phyloP scores from a whole-genome alignment of 768 basidiomycete genomes.

The Lyophyllum atratum region DNA sequence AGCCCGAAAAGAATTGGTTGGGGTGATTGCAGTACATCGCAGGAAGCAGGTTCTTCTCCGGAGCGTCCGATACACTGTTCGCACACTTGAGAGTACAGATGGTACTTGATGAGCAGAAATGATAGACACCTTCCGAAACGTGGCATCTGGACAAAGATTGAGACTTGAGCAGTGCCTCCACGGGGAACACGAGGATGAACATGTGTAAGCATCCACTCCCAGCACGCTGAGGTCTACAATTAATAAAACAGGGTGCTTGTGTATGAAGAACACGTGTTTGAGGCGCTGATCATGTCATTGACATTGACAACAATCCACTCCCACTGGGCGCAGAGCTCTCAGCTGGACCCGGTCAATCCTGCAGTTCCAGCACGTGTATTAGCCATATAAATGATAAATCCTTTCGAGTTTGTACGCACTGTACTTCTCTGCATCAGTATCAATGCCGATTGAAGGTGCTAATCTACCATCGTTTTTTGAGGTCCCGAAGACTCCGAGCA shows the following conservation, averaged over 20 bases:
- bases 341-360: neutral
- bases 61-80: no score
- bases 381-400: neutral
- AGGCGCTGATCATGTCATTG: neutral
- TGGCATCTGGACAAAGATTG: neutral
- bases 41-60: no score
- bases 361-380: neutral
- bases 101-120: no score
- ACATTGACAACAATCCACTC: neutral
- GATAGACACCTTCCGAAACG: no score
- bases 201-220: neutral
- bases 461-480: neutral
- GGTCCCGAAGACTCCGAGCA: neutral
- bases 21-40: no score
- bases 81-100: no score
- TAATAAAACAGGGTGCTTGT: neutral
- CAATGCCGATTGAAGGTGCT: slow-evolving; percentile 6
- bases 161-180: neutral
- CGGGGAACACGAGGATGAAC: neutral
- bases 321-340: neutral
- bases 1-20: no score
- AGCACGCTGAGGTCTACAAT: no score
- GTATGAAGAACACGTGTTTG: neutral
- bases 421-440: neutral
- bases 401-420: neutral